Evolutionary conservation across 2,329 filamentous ascomycete species (phyloP).

Genomic region (Tolypocladium inflatum): DNA sequence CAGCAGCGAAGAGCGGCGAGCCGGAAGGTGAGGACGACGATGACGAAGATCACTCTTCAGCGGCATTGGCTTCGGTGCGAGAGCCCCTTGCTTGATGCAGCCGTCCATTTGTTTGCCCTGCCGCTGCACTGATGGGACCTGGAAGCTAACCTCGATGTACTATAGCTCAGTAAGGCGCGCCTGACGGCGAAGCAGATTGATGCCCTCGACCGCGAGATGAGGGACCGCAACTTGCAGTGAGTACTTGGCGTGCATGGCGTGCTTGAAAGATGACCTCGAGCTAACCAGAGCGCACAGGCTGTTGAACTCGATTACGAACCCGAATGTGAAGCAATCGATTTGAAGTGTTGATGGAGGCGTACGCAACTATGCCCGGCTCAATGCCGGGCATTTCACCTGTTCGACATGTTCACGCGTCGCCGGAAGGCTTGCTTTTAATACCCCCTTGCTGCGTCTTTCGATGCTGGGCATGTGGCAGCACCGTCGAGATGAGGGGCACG

Average conservation of each 20-base stretch:
- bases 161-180: slow-evolving; percentile 34
- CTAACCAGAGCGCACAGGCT: slow-evolving; percentile 4
- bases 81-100: slow-evolving; percentile 36
- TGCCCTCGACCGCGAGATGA: slow-evolving; percentile 46
- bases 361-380: not conserved
- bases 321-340: slow-evolving; percentile 6
- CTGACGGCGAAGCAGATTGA: slow-evolving; percentile 39
- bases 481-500: not conserved
- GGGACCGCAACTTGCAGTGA: slow-evolving; percentile 41
- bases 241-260: slow-evolving; percentile 3
- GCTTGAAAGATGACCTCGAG: no score
- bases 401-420: not conserved
- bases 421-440: slow-evolving; percentile 2
- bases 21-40: slow-evolving; percentile 50
- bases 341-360: slow-evolving; percentile 1
- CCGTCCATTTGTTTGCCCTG: slow-evolving; percentile 14
- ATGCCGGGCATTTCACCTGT: not conserved
- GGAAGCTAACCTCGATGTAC: not conserved
- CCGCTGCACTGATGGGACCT: slow-evolving; percentile 1
- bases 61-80: slow-evolving; percentile 59
- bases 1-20: slow-evolving; percentile 24
- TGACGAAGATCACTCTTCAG: slow-evolving; percentile 52
- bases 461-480: not conserved
- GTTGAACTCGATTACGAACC: slow-evolving; percentile 15
- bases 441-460: slow-evolving; percentile 1